Evolutionary conservation across 1,284 basidiomycete genomes (phyloP), one percentile per base, ranked within the genome.

Genomic region (Cystobasidium slooffiae): DNA sequence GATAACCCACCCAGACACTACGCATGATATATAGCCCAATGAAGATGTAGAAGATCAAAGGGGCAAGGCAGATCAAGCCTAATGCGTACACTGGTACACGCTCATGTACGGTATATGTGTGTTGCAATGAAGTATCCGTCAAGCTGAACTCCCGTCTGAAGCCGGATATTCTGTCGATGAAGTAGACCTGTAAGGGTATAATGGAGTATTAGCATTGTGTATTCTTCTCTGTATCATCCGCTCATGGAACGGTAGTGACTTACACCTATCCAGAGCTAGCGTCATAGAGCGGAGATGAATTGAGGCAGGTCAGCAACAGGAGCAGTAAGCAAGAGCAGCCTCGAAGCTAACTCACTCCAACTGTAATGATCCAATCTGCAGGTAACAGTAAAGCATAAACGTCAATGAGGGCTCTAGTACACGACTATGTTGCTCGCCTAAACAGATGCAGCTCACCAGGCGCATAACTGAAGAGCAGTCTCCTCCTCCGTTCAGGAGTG

Each of bases 91-190:
- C 89, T 0, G 94, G 91, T 1, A 98, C 88, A 47, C 94, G 89
- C 83, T 98, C 93, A 63, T 91, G 86, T 6, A 87, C 85, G 1
- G 94, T 89, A 83, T 86, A 92, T 3, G 93, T 91, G 77, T 84
- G 86, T 76, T 84, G 83, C 58, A 85, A 83, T 85, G 91, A 89
- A 12, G 88, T 88, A 82, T 97, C 93, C 49, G 86, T 85, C 14
- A 95, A 84, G 0, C 91, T 93, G 83, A 97, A 97, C 70, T 88
- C 87, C 69, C 95, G 85, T 78, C 90, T 88, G 83, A 91, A 96
- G 5, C 95, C 95, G 59, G 89, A 85, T 1, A 93, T 85, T 31
- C 86, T 84, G 80, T 93, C 87, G 18, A 95, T 53, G 41, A 73
- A 59, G 46, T 65, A 65, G 70, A 65, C 56, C 56, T 59, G 56